These are phyloP conservation scores for Lactarius evosmus DNA, from an alignment of 768 basidiomycete genomes.

Conservation along the genomic window DNA sequence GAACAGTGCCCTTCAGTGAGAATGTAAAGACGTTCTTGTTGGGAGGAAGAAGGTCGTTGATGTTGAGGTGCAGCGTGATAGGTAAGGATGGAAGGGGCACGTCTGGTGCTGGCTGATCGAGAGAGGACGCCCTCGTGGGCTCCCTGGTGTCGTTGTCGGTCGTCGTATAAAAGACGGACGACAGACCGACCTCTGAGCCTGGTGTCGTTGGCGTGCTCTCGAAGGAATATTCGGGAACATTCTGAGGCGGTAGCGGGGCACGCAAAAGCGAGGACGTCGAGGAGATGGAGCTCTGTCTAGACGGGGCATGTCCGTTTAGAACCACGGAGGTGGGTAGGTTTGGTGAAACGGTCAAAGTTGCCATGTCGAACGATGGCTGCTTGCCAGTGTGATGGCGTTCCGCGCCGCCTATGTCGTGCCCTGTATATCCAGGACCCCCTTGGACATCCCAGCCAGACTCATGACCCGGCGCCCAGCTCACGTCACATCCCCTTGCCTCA, in stretches of 20 bases:
- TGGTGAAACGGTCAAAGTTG: constrained; percentile 29
- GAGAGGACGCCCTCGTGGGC: constrained; percentile 41
- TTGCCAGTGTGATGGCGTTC: constrained; percentile 27
- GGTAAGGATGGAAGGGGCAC: constrained; percentile 49
- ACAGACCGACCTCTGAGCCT: constrained; percentile 40
- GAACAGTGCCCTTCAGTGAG: constrained; percentile 59
- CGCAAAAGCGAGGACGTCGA: constrained; percentile 67
- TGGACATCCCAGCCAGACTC: constrained; percentile 56
- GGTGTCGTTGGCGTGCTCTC: constrained; percentile 59
- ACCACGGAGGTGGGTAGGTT: constrained; percentile 15
- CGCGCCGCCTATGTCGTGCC: constrained; percentile 55
- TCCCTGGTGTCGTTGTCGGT: constrained; percentile 36
- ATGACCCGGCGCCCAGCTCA: constrained; percentile 58
- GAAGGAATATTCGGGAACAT: constrained; percentile 71
- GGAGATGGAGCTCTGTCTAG: constrained; percentile 30
- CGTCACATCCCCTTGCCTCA: constrained; percentile 63
- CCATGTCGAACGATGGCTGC: constrained; percentile 40
- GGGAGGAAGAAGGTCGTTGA: constrained; percentile 70
- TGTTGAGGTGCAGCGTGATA: constrained; percentile 73
- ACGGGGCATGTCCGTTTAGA: constrained; percentile 37
- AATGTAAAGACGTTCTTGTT: constrained; percentile 64
- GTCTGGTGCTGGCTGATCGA: constrained; percentile 30
- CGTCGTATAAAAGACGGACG: constrained; percentile 41
- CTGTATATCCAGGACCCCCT: constrained; percentile 67
- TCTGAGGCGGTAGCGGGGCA: constrained; percentile 65